Base-by-base conservation (phyloP, 192 early-diverging fungal genomes). In the Coemansia sp. region DNA sequence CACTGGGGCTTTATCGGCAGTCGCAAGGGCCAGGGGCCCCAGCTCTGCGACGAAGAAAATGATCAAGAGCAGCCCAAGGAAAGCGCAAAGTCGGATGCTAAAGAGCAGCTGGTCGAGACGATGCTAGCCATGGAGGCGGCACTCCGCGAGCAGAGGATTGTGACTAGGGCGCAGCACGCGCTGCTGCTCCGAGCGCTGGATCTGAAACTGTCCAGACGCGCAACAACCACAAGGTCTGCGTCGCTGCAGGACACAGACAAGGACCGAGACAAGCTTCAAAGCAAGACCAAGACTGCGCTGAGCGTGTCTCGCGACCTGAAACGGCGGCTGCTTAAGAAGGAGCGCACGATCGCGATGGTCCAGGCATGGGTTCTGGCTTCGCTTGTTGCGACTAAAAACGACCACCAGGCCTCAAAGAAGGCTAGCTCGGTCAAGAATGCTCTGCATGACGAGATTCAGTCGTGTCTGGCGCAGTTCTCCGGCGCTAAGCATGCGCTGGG, bases 301-400 rank as follows among this genome's bases (percentile, higher is more conserved):
- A 39, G 67, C 51, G 45, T 62, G 11, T 22, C 72, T 8, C 81
- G 81, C 51, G 81, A 83, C 39, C 32, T 60, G 51, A 67, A 70
- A 56, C 69, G 81, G 20, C 68, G 81, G n/a, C 67, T 75, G 35
- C 65, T 78, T 39, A 83, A 83, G 22, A 83, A 83, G 59, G 81
- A 83, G 61, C 76, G 81, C 60, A 58, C 81, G 7, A 70, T 83
- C 35, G 61, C 70, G 2, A 67, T 78, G 41, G 75, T 83, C 9
- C 81, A 83, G 57, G 61, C 67, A 41, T 83, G 75, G 75, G 66
- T 83, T 8, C 33, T 83, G 51, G 52, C 69, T 2, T 77, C 72
- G 11, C 55, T 79, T 34, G 60, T 15, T 15, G 45, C 14, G 12
- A 12, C 45, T 15, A 12, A 12, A 15, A 3, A 36, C 18, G 34